phyloP scores from a whole-genome alignment of 495 filamentous ascomycete species.

The Hyaloscypha variabilis region DNA sequence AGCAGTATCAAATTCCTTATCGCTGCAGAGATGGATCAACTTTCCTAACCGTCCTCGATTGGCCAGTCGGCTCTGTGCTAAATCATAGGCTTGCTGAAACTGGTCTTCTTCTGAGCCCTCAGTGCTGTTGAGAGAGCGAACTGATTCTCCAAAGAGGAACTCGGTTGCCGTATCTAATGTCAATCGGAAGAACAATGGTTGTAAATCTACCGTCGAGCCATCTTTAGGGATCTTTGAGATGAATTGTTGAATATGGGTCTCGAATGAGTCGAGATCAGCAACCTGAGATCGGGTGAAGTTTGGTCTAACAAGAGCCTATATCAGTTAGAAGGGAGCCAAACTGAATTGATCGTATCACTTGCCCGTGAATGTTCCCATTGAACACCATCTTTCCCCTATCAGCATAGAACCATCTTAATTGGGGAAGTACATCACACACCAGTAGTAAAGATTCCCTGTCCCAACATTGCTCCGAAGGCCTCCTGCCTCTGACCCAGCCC shows the following conservation, averaged over 20 bases:
- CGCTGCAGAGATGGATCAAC: constrained; percentile 4
- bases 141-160: constrained; percentile 68
- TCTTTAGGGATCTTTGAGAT: constrained; percentile 48
- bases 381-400: constrained; percentile 48
- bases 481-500: constrained; percentile 44
- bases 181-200: constrained; percentile 64
- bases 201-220: constrained; percentile 60
- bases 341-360: neutral
- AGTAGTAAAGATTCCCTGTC: constrained; percentile 67
- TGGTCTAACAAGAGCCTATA: constrained; percentile 43
- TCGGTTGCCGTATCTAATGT: constrained; percentile 74
- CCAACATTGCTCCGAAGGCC: constrained; percentile 54
- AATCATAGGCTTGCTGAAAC: constrained; percentile 27
- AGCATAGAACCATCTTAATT: neutral
- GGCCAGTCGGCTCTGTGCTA: constrained; percentile 23
- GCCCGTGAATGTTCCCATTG: constrained; percentile 59
- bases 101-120: constrained; percentile 23
- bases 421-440: constrained; percentile 32
- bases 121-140: constrained; percentile 37
- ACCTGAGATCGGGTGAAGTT: constrained; percentile 53
- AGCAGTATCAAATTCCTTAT: constrained; percentile 23
- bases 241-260: constrained; percentile 58
- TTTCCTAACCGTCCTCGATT: constrained; percentile 26
- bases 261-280: constrained; percentile 54
- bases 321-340: neutral